Evolutionary conservation across 2,329 filamentous ascomycete species (phyloP).

Genomic region (Aspergillus tanneri): DNA sequence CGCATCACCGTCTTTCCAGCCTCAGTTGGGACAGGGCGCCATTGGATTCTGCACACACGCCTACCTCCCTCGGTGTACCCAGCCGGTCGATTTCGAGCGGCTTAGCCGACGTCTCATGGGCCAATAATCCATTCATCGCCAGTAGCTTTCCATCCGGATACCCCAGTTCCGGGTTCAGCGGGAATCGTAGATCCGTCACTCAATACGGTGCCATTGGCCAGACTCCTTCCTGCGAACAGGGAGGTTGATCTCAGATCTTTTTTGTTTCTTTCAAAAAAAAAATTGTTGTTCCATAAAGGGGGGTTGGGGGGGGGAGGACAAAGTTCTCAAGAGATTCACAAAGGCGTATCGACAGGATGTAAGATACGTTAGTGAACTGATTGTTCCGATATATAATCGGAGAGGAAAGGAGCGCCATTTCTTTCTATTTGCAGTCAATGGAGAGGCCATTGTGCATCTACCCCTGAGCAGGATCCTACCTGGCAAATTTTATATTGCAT

Average conservation of each 20-base stretch:
- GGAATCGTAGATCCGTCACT: conserved; percentile 29
- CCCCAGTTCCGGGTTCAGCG: conserved; percentile 24
- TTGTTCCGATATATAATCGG: not conserved
- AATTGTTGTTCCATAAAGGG: no score
- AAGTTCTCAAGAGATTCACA: no score
- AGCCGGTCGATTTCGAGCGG: conserved; percentile 29
- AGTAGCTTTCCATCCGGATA: conserved; percentile 28
- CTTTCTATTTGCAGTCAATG: no score
- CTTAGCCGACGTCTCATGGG: conserved; percentile 34
- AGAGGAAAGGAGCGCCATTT: not conserved
- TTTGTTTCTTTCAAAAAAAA: not conserved
- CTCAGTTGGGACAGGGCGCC: conserved; percentile 28
- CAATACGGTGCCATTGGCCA: conserved; percentile 45
- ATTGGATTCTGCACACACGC: conserved; percentile 17
- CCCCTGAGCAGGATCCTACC: no score
- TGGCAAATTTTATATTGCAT: no score
- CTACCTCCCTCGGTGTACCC: conserved; percentile 22
- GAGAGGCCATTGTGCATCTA: no score
- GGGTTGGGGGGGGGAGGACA: no score
- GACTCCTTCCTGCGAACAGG: conserved; percentile 51
- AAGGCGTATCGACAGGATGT: not conserved
- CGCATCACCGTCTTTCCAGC: conserved; percentile 17
- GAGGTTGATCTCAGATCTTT: conserved; percentile 37
- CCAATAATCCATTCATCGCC: conserved; percentile 39
- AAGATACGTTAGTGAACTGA: not conserved